A percentile compares a stretch with the other conserved stretches of the same genome.
phyloP scores from a whole-genome alignment of 805 yeast genomes.

The Dipodascus albidus region DNA sequence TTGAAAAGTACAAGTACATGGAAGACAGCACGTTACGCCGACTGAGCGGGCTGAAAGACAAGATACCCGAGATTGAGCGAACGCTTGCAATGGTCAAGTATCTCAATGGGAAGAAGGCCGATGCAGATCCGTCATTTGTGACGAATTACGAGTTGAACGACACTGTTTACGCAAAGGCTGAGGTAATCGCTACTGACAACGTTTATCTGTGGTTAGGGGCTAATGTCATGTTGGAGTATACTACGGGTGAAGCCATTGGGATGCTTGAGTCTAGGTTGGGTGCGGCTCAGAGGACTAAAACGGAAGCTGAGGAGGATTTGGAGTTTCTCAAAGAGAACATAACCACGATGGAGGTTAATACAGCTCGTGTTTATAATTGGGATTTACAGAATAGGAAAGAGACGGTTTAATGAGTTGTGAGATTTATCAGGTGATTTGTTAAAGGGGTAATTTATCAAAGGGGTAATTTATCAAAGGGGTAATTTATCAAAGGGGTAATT shows the following conservation, averaged over 20 bases:
- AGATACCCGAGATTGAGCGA: constrained; percentile 87
- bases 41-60: constrained; percentile 37
- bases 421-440: neutral
- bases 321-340: constrained; percentile 80
- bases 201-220: constrained; percentile 97
- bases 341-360: constrained; percentile 96
- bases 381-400: constrained; percentile 21
- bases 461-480: no score
- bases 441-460: no score
- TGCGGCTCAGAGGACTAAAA: constrained; percentile 48
- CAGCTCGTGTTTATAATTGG: constrained; percentile 53
- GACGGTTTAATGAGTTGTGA: neutral
- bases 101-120: constrained; percentile 37
- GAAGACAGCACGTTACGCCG: constrained; percentile 32
- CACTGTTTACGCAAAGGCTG: constrained; percentile 79
- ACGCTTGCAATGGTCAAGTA: constrained; percentile 64
- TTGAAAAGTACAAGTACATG: constrained; percentile 74
- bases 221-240: constrained; percentile 92
- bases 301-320: constrained; percentile 66
- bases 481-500: no score
- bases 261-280: constrained; percentile 51
- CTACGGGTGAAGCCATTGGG: constrained; percentile 74
- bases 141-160: constrained; percentile 90
- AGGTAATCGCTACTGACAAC: constrained; percentile 46
- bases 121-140: constrained; percentile 35